Base-by-base conservation (phyloP, 2,329 filamentous ascomycete genomes). In the Paramyrothecium roridum region DNA sequence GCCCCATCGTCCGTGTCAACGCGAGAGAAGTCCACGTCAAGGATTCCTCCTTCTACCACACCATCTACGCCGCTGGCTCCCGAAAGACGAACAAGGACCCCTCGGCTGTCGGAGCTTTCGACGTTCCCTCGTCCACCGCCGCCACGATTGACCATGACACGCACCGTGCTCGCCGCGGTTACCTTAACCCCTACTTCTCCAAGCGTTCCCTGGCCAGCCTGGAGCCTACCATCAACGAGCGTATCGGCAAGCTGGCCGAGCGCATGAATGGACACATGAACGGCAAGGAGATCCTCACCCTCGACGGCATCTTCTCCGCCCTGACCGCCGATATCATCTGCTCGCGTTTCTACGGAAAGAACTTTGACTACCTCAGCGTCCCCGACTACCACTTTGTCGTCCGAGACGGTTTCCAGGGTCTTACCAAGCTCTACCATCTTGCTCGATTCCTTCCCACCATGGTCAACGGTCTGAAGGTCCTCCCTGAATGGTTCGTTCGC, bases 1-100 rank as follows among this genome's bases (percentile, higher is more conserved):
- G 71, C 2, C 67, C 69, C 1, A 68, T 73, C n/a, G 58, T 72
- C 40, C 61, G 69, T 10, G 66, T 72, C 56, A 70, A 65, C 34
- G 66, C 70, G 1, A 54, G 65, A 26, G 71, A 73, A 55, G 48
- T 73, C 3, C 68, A 72, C 49, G 58, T 71, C 30, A 56, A 53
- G 20, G 64, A 67, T 21, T 52, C 65, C 2, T 54, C 58, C 1
- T 70, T 63, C 56, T 64, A 65, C 49, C 59, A 63, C 50, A 63
- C 54, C 4, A 53, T 70, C 11, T 70, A 70, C 47, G 51, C 54
- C 12, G 34, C 47, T 11, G 55, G 59, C 56, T 20, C 46, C 33
- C 54, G 57, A 30, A 56, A 46, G 50, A 21, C 51, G 3, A 51
- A 61, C 23, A 61, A 51, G 34, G 52, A 55, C 34, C 30, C 51